phyloP scores from a whole-genome alignment of 192 early-diverging fungal genomes.

The Coemansia sp. region DNA sequence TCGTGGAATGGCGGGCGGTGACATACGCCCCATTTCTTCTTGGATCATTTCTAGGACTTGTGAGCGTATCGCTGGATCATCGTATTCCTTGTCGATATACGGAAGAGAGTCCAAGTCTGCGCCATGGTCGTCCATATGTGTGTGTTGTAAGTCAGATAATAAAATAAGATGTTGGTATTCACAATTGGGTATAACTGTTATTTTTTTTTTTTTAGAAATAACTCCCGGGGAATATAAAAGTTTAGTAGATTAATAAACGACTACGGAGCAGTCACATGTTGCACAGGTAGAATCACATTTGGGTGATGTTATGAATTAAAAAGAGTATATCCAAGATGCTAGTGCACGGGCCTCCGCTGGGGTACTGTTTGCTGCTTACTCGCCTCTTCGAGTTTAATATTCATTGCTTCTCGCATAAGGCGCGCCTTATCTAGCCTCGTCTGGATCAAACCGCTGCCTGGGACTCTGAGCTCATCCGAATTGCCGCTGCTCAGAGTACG shows the following conservation, averaged over 20 bases:
- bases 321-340: neutral
- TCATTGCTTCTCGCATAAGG: constrained; percentile 28
- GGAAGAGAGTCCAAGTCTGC: constrained; percentile 38
- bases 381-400: constrained; percentile 25
- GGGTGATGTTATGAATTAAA: neutral
- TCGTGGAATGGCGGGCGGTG: constrained; percentile 34
- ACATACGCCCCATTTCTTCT: constrained; percentile 40
- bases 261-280: neutral
- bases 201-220: neutral
- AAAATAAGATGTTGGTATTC: neutral
- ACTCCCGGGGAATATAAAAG: neutral
- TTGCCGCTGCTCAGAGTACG: constrained; percentile 17
- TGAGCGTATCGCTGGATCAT: constrained; percentile 29
- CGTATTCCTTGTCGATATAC: constrained; percentile 55
- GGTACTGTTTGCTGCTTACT: constrained; percentile 38
- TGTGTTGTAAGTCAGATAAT: neutral
- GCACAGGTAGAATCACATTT: neutral
- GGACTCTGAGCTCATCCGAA: constrained; percentile 17
- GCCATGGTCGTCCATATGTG: constrained; percentile 4
- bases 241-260: neutral
- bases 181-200: neutral
- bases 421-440: constrained; percentile 35
- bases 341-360: constrained; percentile 27
- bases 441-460: constrained; percentile 23
- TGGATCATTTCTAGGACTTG: constrained; percentile 34